phyloP scores from a whole-genome alignment of 805 yeast genomes.

The Lipomyces sp. region DNA sequence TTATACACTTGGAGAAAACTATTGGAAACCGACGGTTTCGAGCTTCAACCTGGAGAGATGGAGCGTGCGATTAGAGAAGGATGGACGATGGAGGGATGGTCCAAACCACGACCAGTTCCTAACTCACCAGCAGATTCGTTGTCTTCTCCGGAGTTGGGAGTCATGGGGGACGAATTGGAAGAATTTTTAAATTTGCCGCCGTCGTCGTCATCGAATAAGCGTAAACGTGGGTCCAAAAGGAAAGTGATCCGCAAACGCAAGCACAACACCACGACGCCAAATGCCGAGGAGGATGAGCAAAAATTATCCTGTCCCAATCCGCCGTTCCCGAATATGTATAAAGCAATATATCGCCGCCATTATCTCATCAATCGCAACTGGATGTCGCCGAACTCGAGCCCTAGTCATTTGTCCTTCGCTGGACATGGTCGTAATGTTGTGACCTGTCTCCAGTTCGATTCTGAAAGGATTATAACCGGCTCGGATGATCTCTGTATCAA shows the following conservation, averaged over 20 bases:
- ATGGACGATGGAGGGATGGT: conserved; percentile 42
- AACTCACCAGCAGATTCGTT: background rate
- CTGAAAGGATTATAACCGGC: conserved; percentile 87
- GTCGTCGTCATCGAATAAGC: conserved; percentile 9
- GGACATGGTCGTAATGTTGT: conserved; percentile 84
- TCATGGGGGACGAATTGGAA: background rate
- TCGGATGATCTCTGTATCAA: conserved; percentile 85
- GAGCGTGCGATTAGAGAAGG: conserved; percentile 46
- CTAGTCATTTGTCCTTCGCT: conserved; percentile 65
- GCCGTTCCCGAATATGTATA: conserved; percentile 48
- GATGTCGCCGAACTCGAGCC: conserved; percentile 74
- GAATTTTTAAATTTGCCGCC: background rate
- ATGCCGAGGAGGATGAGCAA: background rate
- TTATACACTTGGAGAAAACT: conserved; percentile 72
- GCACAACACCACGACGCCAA: background rate
- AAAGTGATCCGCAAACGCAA: background rate
- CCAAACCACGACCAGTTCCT: background rate
- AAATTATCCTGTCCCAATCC: background rate
- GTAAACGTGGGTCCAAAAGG: background rate
- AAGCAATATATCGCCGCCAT: conserved; percentile 65
- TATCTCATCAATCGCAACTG: conserved; percentile 68
- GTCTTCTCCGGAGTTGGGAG: background rate
- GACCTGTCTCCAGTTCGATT: conserved; percentile 92
- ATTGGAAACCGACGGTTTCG: conserved; percentile 64
- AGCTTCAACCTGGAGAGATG: conserved; percentile 55